Evolutionary conservation across 148 eudicot genomes (phyloP).

Genomic region (Euryodendron excelsum): DNA sequence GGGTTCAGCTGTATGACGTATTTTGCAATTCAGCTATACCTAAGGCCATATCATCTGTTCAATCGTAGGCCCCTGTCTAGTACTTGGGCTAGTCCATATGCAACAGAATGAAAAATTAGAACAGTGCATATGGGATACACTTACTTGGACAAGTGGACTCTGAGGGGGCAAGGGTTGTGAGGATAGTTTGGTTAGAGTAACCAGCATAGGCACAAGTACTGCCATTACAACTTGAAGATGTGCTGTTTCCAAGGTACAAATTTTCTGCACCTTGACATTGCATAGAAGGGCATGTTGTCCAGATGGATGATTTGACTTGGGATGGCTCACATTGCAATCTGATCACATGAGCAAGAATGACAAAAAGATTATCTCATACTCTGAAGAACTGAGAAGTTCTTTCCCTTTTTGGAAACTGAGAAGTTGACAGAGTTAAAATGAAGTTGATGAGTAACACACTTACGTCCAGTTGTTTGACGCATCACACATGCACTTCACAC

Average conservation of each 20-base stretch:
- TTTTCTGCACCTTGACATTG: slow-evolving; percentile 35
- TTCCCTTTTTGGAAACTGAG: no score
- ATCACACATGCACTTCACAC: slow-evolving; percentile 71
- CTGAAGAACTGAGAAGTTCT: not conserved
- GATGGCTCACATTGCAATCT: slow-evolving; percentile 71
- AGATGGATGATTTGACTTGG: slow-evolving; percentile 38
- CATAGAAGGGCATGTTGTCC: slow-evolving; percentile 35
- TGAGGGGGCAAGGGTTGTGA: slow-evolving; percentile 29
- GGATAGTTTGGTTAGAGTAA: slow-evolving; percentile 39
- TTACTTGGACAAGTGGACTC: slow-evolving; percentile 69
- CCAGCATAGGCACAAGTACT: slow-evolving; percentile 74
- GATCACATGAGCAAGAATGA: not conserved
- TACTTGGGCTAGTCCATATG: no score
- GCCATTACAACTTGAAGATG: slow-evolving; percentile 42
- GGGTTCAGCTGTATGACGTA: no score
- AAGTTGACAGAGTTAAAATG: not conserved
- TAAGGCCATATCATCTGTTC: no score
- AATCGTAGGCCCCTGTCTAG: no score
- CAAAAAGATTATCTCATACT: not conserved
- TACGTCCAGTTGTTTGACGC: slow-evolving; percentile 59
- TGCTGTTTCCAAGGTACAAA: slow-evolving; percentile 44
- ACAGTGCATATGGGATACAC: not conserved
- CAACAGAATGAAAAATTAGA: not conserved
- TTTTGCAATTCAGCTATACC: no score
- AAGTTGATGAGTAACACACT: slow-evolving; percentile 20